These are phyloP conservation scores for Exophiala mesophila DNA, from an alignment of 2,329 filamentous ascomycete genomes.

Conservation along the genomic window DNA sequence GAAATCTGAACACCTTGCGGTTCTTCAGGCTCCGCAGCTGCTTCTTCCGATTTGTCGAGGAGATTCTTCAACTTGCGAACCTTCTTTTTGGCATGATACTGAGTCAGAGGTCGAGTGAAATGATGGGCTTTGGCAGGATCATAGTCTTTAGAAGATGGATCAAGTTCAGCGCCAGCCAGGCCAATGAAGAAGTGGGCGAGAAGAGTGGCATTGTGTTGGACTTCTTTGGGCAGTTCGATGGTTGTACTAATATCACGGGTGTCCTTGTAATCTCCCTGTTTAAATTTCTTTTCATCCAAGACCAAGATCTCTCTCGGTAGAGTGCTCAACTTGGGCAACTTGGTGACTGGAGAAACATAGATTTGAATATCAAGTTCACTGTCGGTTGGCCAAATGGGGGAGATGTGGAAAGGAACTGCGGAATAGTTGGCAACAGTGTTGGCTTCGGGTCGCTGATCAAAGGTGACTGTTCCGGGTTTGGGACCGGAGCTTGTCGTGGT, in stretches of 20 bases:
- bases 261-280: conserved; percentile 72
- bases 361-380: conserved; percentile 76
- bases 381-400: conserved; percentile 82
- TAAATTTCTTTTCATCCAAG: conserved; percentile 74
- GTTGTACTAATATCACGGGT: conserved; percentile 69
- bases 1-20: conserved; percentile 64
- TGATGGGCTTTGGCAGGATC: conserved; percentile 73
- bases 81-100: conserved; percentile 90
- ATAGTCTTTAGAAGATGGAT: conserved; percentile 68
- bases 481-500: conserved; percentile 21
- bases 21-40: conserved; percentile 45
- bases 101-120: conserved; percentile 78
- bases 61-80: conserved; percentile 80
- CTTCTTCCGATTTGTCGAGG: conserved; percentile 48
- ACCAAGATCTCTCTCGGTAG: conserved; percentile 66
- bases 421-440: conserved; percentile 58
- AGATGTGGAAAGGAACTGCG: conserved; percentile 63
- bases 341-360: conserved; percentile 72
- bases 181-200: conserved; percentile 93
- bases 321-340: conserved; percentile 62
- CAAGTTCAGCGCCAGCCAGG: conserved; percentile 67
- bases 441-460: conserved; percentile 57
- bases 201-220: conserved; percentile 87
- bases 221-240: conserved; percentile 69
- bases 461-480: conserved; percentile 52